phyloP scores from a whole-genome alignment of 2,329 filamentous ascomycete genomes.

The Cyphellophora europaea region DNA sequence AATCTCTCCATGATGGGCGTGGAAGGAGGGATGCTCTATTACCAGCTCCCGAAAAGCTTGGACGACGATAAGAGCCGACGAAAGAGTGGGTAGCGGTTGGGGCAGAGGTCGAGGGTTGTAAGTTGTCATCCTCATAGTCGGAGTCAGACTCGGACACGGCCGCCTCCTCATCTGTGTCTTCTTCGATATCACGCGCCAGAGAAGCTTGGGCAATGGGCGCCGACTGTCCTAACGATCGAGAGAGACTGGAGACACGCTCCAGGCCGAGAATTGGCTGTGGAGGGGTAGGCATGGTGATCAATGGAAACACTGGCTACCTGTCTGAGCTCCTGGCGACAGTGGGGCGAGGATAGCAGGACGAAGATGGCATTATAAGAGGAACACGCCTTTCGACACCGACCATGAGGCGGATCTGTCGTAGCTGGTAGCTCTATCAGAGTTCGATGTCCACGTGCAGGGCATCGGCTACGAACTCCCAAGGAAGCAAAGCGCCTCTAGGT shows the following conservation, averaged over 20 bases:
- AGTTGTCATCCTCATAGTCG: constrained; percentile 30
- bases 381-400: no score
- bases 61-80: constrained; percentile 62
- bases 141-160: constrained; percentile 23
- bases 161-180: constrained; percentile 48
- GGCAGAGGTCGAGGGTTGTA: constrained; percentile 30
- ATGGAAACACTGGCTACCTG: no score
- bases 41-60: constrained; percentile 65
- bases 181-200: constrained; percentile 57
- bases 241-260: constrained; percentile 14
- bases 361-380: no score
- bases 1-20: constrained; percentile 23
- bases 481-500: no score
- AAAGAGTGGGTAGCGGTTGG: constrained; percentile 37
- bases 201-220: constrained; percentile 60
- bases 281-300: constrained; percentile 10
- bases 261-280: constrained; percentile 7
- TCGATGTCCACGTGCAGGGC: no score
- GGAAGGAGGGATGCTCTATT: constrained; percentile 61
- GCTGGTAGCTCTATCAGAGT: constrained; percentile 1
- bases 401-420: no score
- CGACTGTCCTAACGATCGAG: constrained; percentile 23
- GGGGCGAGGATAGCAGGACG: no score
- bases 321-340: no score
- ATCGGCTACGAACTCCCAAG: no score